Base-by-base conservation (phyloP, 108 stramenopile genomes). In the Epipyxis sp. region DNA sequence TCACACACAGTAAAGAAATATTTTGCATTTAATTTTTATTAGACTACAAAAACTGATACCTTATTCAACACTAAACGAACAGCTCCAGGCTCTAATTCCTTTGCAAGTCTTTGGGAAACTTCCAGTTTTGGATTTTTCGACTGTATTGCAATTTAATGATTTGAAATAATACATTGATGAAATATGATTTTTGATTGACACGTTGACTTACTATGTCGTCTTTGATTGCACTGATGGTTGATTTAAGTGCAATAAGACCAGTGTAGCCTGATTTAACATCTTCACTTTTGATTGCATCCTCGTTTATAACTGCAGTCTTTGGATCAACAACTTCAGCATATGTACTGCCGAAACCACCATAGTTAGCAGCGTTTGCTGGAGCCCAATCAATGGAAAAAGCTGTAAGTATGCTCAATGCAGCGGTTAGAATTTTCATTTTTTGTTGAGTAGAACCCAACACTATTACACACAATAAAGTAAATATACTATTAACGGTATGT, bases 291-390 rank as follows among this genome's bases (percentile, higher is more conserved):
- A 91, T 81, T 62, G 91, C 78, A 39, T 91, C 91, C 2, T 78
- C 62, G 76, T 93, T 91, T 43, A 92, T 58, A 41, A 90, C 87
- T 35, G 93, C 90, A 59, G 32, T 25, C 62, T 34, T 6, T 10
- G 62, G 62, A 40, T 67, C 39, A 40, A 67, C 16, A 10, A 93
- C 92, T 32, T 89, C 88, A 0, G 92, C 89, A 25, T 88, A 87
- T 29, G 86, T 88, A 29, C 88, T 88, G 41, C 90, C 89, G 59
- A 90, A 90, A 29, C 84, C 85, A 13, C 91, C 91, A 77, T 91
- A 91, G 69, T 91, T 89, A 57, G 90, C 92, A 40, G 92, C 92
- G 62, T 57, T 57, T n/a, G n/a, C n/a, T n/a, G n/a, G n/a, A n/a
- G n/a, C n/a, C n/a, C n/a, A n/a, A n/a, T n/a, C n/a, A n/a, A n/a